Evolutionary conservation across 306 rosid genomes (phyloP).

Genomic region (Vachellia collinsii): DNA sequence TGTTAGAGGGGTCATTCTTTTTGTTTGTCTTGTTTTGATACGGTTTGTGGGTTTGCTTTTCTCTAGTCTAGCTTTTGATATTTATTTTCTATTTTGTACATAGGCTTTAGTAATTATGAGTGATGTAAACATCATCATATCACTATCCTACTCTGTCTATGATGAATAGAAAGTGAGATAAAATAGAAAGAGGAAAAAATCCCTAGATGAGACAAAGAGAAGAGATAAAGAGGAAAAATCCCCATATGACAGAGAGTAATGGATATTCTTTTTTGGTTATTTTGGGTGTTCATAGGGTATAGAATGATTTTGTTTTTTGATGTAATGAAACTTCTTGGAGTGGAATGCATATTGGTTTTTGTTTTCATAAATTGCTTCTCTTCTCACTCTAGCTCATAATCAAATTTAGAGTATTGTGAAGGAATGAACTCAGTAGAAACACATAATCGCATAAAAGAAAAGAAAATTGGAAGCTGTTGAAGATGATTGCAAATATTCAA

Average conservation of each 20-base stretch:
- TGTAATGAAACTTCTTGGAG: slow-evolving; percentile 81
- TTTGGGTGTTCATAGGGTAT: slow-evolving; percentile 82
- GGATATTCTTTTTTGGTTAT: slow-evolving; percentile 59
- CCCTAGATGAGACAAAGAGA: slow-evolving; percentile 5
- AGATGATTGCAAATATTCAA: no score
- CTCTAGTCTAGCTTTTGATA: slow-evolving; percentile 65
- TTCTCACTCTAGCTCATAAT: slow-evolving; percentile 30
- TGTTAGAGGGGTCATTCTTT: slow-evolving; percentile 81
- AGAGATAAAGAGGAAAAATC: no score
- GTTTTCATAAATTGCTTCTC: slow-evolving; percentile 64
- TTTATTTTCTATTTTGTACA: slow-evolving; percentile 76
- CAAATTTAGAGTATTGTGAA: slow-evolving; percentile 13
- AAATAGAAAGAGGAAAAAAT: slow-evolving; percentile 37
- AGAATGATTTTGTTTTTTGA: slow-evolving; percentile 59
- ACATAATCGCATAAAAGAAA: no score
- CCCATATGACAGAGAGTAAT: no score
- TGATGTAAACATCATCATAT: slow-evolving; percentile 81
- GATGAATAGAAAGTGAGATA: slow-evolving; percentile 51
- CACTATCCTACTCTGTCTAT: slow-evolving; percentile 68
- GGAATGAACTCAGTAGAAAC: no score
- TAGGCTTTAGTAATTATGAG: slow-evolving; percentile 49
- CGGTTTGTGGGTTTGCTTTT: slow-evolving; percentile 63
- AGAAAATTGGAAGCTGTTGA: no score
- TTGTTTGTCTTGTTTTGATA: slow-evolving; percentile 54
- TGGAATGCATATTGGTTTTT: slow-evolving; percentile 83